Conservation (phyloP, 495 filamentous ascomycete genomes). For the Tuber melanosporum region DNA sequence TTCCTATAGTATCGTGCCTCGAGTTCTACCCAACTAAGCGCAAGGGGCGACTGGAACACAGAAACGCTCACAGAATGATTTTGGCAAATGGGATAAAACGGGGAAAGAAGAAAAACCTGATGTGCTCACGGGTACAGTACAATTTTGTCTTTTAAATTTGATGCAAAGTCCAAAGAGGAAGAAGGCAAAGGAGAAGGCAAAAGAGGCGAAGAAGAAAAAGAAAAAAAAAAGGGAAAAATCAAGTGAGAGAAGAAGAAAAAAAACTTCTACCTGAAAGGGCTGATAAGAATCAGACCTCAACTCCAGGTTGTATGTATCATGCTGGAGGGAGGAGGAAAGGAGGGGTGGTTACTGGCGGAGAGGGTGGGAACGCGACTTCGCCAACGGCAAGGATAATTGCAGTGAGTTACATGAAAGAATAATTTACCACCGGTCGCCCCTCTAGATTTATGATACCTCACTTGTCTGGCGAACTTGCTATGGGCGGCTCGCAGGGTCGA, state of each 20-base stretch:
- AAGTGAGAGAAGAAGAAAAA: background rate
- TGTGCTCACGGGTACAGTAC: constrained; percentile 2
- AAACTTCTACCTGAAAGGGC: constrained; percentile 28
- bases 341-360: constrained; percentile 33
- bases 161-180: constrained; percentile 21
- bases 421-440: background rate
- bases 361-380: background rate
- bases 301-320: background rate
- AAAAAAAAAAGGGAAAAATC: constrained; percentile 15
- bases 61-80: background rate
- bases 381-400: background rate
- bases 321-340: constrained; percentile 13
- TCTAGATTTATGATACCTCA: background rate
- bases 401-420: background rate
- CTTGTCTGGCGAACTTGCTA: background rate
- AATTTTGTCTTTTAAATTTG: constrained; percentile 5
- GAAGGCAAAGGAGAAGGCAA: constrained; percentile 2
- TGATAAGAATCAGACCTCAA: background rate
- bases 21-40: background rate
- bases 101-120: background rate
- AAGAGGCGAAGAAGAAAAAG: constrained; percentile 13
- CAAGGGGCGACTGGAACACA: background rate
- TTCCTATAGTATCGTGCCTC: background rate
- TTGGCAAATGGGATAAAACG: background rate
- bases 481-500: background rate